Evolutionary conservation across 306 rosid species (phyloP).

Genomic region (Canavalia ensiformis): DNA sequence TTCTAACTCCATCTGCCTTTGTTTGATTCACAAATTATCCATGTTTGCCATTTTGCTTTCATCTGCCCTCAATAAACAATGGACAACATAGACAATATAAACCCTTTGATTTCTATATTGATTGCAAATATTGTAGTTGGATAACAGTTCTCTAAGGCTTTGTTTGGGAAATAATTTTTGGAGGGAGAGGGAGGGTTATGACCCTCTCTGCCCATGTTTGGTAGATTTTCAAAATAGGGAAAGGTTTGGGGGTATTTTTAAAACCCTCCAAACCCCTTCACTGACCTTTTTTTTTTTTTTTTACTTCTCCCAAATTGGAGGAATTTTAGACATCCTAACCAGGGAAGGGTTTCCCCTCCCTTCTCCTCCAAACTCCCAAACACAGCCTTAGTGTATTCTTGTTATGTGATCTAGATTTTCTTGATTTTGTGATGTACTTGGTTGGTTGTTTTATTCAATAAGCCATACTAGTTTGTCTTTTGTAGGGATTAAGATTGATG

Average conservation of each 20-base stretch:
- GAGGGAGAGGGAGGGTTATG: no score
- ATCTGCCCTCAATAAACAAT: conserved; percentile 15
- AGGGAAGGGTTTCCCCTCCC: no score
- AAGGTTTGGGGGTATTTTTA: no score
- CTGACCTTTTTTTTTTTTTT: no score
- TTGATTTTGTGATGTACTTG: conserved; percentile 37
- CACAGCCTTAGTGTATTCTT: neutral
- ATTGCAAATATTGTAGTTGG: conserved; percentile 38
- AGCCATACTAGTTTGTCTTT: conserved; percentile 65
- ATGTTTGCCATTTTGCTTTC: conserved; percentile 30
- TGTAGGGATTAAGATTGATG: conserved; percentile 94
- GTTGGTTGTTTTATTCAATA: conserved; percentile 61
- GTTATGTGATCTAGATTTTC: conserved; percentile 20
- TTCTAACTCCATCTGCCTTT: neutral
- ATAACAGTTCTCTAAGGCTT: conserved; percentile 1
- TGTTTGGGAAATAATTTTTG: no score
- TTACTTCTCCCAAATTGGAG: no score
- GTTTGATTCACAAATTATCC: conserved; percentile 37
- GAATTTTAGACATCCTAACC: no score
- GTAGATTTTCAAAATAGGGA: no score
- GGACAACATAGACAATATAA: conserved; percentile 11
- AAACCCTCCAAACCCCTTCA: no score
- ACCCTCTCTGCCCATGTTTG: no score
- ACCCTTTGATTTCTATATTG: conserved; percentile 31
- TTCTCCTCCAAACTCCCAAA: no score